Evolutionary conservation across 495 filamentous ascomycete genomes (phyloP), one percentile per base, ranked within the genome.

Genomic region (Massariosphaeria phaeospora): DNA sequence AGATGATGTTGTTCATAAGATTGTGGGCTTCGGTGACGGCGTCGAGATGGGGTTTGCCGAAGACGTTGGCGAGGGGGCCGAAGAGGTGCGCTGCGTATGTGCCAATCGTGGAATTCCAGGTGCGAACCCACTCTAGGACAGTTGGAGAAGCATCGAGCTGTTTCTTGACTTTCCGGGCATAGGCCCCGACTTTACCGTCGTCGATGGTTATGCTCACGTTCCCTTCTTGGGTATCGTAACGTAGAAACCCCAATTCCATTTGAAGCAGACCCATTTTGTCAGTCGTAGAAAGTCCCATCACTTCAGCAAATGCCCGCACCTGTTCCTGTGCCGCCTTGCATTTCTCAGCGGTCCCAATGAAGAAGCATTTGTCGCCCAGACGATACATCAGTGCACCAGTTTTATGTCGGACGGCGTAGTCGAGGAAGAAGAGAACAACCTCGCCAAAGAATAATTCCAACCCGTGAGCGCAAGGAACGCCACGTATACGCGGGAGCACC

Each of bases 401-500:
- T 15, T 51, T 42, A 11, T 55, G 27, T 26, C 55, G 48, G 13
- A 63, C 38, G 13, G 36, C 54, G 12, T 55, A 21, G 46, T 63
- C 60, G 21, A 63, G 31, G 49, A 58, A 54, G 49, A 59, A 59
- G 18, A 63, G 38, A 21, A 59, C 34, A 6, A 48, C 20, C 26
- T 63, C 60, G 24, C 55, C 31, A 20, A 63, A 43, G 30, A 63
- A 54, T 5, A 15, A 10, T 27, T 54, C 51, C 21, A 63, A 17
- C 23, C 36, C 40, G 33, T 59, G 54, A n/a, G 11, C 48, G 27
- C 40, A n/a, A 12, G 59, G 41, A 9, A 59, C 21, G 20, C 60
- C 60, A 23, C 40, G 17, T 17, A 29, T 48, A 17, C 60, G 54
- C 18, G 13, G 50, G 10, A 46, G 25, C 3, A 57, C 26, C n/a